These are phyloP conservation scores for Magnolia sinica DNA, from an alignment of 164 flowering plant species.

Conservation along the genomic window DNA sequence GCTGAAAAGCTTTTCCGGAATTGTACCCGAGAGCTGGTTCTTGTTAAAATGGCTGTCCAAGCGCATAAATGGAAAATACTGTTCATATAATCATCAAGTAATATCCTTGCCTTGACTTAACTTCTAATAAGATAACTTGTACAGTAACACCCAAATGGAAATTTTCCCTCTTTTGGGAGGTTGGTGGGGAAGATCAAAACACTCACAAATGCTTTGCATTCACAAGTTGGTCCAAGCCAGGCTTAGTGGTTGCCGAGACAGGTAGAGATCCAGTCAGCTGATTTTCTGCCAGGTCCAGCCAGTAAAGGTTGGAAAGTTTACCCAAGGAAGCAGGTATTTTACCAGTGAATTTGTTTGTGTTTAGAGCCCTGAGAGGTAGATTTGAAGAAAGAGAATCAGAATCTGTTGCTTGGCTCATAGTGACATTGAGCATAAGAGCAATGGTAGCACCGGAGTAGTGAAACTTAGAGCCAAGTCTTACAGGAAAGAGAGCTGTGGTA, in stretches of 20 bases:
- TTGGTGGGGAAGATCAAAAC: background rate
- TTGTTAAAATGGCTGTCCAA: slow-evolving; percentile 86
- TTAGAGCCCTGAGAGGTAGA: slow-evolving; percentile 61
- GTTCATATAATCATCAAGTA: background rate
- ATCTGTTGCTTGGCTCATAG: background rate
- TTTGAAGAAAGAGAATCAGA: background rate
- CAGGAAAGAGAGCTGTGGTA: slow-evolving; percentile 65
- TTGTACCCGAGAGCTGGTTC: slow-evolving; percentile 72
- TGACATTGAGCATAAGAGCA: no score
- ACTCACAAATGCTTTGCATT: slow-evolving; percentile 79
- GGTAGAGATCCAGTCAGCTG: slow-evolving; percentile 71
- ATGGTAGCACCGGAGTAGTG: background rate
- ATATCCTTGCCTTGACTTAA: background rate
- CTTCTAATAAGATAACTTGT: background rate
- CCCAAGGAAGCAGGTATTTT: slow-evolving; percentile 76
- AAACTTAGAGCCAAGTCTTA: slow-evolving; percentile 30
- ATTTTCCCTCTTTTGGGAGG: background rate
- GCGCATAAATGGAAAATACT: background rate
- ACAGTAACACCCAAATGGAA: slow-evolving; percentile 12
- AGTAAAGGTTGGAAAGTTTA: slow-evolving; percentile 68
- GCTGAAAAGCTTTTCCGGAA: slow-evolving; percentile 67
- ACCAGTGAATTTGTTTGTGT: slow-evolving; percentile 75
- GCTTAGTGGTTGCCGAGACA: slow-evolving; percentile 46
- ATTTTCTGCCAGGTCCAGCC: slow-evolving; percentile 92
- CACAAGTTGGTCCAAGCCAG: slow-evolving; percentile 73